phyloP scores from a whole-genome alignment of 1,284 basidiomycete genomes.

The Pseudozyma tsukubaensis region DNA sequence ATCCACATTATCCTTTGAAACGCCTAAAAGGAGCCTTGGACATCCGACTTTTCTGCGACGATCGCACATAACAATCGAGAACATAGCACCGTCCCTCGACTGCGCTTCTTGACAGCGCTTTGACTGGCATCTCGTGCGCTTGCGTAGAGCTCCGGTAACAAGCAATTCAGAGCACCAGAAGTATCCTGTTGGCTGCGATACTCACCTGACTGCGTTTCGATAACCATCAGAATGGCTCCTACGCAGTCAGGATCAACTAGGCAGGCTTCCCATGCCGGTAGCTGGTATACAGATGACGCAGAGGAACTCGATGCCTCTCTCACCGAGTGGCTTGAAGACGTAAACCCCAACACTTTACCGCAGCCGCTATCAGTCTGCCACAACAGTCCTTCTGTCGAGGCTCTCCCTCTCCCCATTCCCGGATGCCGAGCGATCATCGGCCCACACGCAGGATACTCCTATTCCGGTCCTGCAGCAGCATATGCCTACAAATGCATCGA shows the following conservation, averaged over 20 bases:
- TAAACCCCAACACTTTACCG: constrained; percentile 10
- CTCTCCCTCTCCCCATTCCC: constrained; percentile 76
- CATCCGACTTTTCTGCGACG: too few relatives aligned
- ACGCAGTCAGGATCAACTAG: constrained; percentile 21
- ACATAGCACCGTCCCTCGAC: too few relatives aligned
- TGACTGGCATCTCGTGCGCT: too few relatives aligned
- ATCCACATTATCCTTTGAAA: too few relatives aligned
- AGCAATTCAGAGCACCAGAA: too few relatives aligned
- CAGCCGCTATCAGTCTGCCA: constrained; percentile 18
- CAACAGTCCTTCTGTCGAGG: constrained; percentile 23
- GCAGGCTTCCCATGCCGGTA: constrained; percentile 85
- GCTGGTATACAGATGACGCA: constrained; percentile 87
- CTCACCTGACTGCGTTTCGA: constrained; percentile 1
- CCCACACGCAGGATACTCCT: constrained; percentile 97
- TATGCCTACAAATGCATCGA: constrained; percentile 95
- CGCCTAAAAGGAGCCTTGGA: too few relatives aligned
- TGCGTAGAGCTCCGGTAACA: too few relatives aligned
- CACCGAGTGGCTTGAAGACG: constrained; percentile 36
- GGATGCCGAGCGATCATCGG: constrained; percentile 92
- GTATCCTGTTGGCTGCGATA: too few relatives aligned
- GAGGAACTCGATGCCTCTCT: constrained; percentile 37
- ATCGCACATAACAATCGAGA: too few relatives aligned
- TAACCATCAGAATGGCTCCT: constrained; percentile 20
- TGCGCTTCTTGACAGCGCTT: too few relatives aligned
- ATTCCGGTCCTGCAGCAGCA: constrained; percentile 91